Percentiles rank a stretch among this genome's conserved stretches.
Conservation (phyloP, 1,284 basidiomycete genomes). For the Singerocomus rubriflavus region DNA sequence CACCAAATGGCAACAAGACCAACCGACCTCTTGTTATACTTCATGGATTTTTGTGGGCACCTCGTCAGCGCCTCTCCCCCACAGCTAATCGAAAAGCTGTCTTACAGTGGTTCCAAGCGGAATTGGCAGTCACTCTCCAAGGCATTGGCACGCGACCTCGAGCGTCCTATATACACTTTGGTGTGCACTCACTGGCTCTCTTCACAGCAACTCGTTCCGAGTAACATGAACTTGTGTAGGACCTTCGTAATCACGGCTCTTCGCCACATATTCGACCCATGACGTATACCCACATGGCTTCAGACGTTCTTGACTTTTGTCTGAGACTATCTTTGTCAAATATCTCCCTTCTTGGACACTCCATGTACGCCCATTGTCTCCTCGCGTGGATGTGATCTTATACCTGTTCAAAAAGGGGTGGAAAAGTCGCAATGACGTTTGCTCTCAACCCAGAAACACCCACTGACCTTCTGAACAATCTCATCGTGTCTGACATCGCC, state of each 20-base stretch:
- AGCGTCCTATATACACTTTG: constrained; percentile 69
- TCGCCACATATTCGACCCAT: constrained; percentile 72
- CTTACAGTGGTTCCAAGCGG: constrained; percentile 68
- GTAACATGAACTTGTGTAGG: constrained; percentile 41
- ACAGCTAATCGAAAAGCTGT: not conserved
- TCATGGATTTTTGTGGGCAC: constrained; percentile 64
- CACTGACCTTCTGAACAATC: constrained; percentile 47
- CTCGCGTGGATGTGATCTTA: constrained; percentile 3
- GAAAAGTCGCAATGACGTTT: constrained; percentile 81
- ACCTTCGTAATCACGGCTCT: constrained; percentile 80
- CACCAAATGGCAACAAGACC: constrained; percentile 39
- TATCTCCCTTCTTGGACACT: constrained; percentile 79
- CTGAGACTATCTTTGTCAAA: constrained; percentile 48
- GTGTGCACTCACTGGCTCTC: constrained; percentile 37
- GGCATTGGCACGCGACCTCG: constrained; percentile 54
- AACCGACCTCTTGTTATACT: constrained; percentile 55
- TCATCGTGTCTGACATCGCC: constrained; percentile 83
- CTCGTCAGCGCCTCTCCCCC: not conserved
- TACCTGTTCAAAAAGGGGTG: constrained; percentile 56
- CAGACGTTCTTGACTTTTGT: constrained; percentile 65
- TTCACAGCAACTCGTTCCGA: not conserved
- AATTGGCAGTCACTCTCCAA: constrained; percentile 77
- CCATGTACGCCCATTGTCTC: constrained; percentile 55
- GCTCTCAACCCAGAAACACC: constrained; percentile 59
- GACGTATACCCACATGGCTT: constrained; percentile 71